phyloP scores from a whole-genome alignment of 2,329 filamentous ascomycete genomes.

The Macrophomina pseudophaseolina region DNA sequence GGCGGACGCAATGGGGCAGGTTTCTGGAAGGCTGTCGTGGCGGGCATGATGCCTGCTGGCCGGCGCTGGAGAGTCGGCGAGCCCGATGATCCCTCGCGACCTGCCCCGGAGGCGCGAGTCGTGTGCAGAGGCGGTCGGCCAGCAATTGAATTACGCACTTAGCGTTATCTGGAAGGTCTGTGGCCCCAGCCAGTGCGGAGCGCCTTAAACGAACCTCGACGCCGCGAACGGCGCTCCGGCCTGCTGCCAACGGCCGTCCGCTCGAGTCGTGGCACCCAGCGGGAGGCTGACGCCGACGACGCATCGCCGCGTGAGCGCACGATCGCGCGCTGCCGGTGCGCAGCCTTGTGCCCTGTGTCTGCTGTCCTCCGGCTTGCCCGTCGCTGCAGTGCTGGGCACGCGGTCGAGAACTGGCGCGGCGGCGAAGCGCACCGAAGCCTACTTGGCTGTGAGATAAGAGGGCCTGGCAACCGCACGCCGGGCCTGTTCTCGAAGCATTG shows the following conservation, averaged over 20 bases:
- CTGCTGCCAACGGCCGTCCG: slow-evolving; percentile 10
- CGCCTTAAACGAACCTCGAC: slow-evolving; percentile 3
- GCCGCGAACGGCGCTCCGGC: slow-evolving; percentile 19
- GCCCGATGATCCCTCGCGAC: slow-evolving; percentile 9
- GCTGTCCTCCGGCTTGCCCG: neutral
- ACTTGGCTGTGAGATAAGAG: slow-evolving; percentile 14
- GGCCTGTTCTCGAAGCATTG: slow-evolving; percentile 6
- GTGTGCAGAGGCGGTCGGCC: slow-evolving; percentile 6
- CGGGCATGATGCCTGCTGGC: neutral
- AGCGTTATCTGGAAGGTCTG: slow-evolving; percentile 26
- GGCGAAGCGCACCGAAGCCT: slow-evolving; percentile 13
- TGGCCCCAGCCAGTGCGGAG: slow-evolving; percentile 7
- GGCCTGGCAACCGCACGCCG: neutral
- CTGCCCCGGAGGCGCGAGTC: neutral
- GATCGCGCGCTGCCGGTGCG: neutral
- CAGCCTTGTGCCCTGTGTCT: neutral
- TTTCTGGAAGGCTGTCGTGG: slow-evolving; percentile 10
- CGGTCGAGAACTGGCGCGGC: neutral
- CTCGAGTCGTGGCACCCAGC: neutral
- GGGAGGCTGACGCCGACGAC: slow-evolving; percentile 1
- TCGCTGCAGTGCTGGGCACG: neutral
- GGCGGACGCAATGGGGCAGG: slow-evolving; percentile 16
- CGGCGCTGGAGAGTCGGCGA: slow-evolving; percentile 5
- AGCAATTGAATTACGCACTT: slow-evolving; percentile 22
- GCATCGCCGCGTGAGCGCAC: neutral